A percentile compares a stretch with the other conserved stretches of the same genome.
Evolutionary conservation across 2,329 filamentous ascomycete genomes (phyloP).

Genomic region (Fusarium tupiense): DNA sequence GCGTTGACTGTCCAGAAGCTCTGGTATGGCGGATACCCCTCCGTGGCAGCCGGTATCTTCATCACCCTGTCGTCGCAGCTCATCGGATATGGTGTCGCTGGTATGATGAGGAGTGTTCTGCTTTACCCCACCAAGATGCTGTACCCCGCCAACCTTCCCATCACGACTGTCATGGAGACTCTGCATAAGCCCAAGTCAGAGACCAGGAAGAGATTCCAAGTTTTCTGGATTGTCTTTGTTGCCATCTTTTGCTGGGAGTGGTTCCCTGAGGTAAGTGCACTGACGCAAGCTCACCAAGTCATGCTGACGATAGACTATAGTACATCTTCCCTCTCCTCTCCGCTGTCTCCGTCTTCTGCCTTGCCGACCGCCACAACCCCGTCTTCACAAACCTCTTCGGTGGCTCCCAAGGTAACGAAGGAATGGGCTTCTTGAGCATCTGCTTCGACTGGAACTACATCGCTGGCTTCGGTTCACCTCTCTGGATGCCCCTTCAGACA

Average conservation of each 20-base stretch:
- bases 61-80: conserved; percentile 58
- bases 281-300: rapidly evolving
- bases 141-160: conserved; percentile 42
- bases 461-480: conserved; percentile 43
- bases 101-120: conserved; percentile 56
- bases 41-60: conserved; percentile 52
- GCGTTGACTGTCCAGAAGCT: conserved; percentile 57
- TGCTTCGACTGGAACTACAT: conserved; percentile 33
- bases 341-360: conserved; percentile 32
- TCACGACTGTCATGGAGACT: conserved; percentile 45
- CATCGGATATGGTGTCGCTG: conserved; percentile 60
- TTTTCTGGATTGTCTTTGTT: conserved; percentile 53
- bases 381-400: conserved; percentile 32
- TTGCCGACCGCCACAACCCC: conserved; percentile 11
- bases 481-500: conserved; percentile 52
- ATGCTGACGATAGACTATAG: background rate
- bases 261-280: conserved; percentile 12
- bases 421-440: conserved; percentile 19
- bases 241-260: conserved; percentile 57
- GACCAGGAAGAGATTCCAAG: conserved; percentile 51
- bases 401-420: conserved; percentile 28
- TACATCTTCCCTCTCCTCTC: conserved; percentile 58
- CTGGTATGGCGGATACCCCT: conserved; percentile 54
- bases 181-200: conserved; percentile 44
- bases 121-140: conserved; percentile 59